These are phyloP conservation scores for Fibroporia radiculosa DNA, from an alignment of 768 basidiomycete species.

Conservation along the genomic window DNA sequence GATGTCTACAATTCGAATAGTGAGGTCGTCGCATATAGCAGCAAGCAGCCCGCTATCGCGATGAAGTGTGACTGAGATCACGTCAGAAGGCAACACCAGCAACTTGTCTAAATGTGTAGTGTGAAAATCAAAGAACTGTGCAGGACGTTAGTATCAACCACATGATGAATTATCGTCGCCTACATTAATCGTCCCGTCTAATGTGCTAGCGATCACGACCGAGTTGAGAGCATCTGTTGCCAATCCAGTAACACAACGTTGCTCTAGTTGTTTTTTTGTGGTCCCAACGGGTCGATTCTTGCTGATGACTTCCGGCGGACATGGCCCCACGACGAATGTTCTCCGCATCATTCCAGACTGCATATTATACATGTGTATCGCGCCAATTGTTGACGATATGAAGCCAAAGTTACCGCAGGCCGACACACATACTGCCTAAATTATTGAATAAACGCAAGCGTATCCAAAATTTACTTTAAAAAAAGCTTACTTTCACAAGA, in stretches of 20 bases:
- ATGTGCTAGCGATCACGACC: conserved; percentile 72
- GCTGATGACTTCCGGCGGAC: conserved; percentile 45
- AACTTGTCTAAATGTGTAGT: conserved; percentile 67
- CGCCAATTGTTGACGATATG: conserved; percentile 72
- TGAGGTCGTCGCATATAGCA: conserved; percentile 77
- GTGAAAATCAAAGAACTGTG: conserved; percentile 95
- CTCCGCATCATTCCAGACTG: conserved; percentile 87
- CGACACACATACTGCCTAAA: conserved; percentile 77
- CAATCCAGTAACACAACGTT: conserved; percentile 70
- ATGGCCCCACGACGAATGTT: conserved; percentile 60
- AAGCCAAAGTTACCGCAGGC: conserved; percentile 96
- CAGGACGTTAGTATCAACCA: background rate
- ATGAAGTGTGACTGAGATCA: conserved; percentile 68
- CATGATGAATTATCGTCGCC: conserved; percentile 18
- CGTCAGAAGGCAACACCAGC: conserved; percentile 57
- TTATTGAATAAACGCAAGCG: background rate
- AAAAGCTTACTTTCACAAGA: conserved; percentile 63
- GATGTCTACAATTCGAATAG: conserved; percentile 81
- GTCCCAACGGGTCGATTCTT: conserved; percentile 30
- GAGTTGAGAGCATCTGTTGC: conserved; percentile 83
- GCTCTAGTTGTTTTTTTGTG: conserved; percentile 30
- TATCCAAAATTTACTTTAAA: background rate
- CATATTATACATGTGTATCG: conserved; percentile 92
- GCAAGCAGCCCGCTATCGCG: conserved; percentile 82
- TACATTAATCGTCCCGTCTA: conserved; percentile 87